A percentile compares a stretch with the other conserved stretches of the same genome.
Evolutionary conservation across 129 eudicot genomes (phyloP).

Genomic region (Arctium lappa): DNA sequence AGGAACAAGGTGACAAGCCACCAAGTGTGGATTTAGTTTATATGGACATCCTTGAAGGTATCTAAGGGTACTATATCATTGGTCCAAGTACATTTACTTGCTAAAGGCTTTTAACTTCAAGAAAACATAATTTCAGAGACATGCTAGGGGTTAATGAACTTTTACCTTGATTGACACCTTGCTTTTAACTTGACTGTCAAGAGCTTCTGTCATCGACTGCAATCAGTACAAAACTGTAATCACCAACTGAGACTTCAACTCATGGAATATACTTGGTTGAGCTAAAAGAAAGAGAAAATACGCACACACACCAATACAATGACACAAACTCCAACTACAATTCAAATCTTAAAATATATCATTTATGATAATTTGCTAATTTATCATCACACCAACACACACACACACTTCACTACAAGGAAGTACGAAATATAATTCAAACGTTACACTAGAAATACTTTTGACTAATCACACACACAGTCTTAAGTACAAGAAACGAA

Average conservation of each 20-base stretch:
- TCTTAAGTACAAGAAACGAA: neutral
- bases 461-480: neutral
- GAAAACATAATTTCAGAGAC: neutral
- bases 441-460: neutral
- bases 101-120: neutral
- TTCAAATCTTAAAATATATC: neutral
- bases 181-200: slow-evolving; percentile 80
- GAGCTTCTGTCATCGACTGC: slow-evolving; percentile 93
- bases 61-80: neutral
- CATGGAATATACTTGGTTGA: neutral
- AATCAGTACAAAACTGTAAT: slow-evolving; percentile 17
- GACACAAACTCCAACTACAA: neutral
- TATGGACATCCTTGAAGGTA: neutral
- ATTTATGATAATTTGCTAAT: neutral
- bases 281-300: neutral
- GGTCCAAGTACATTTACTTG: neutral
- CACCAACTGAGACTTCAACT: slow-evolving; percentile 10
- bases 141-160: neutral
- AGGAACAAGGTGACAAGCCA: neutral
- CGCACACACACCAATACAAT: neutral
- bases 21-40: neutral
- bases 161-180: slow-evolving; percentile 76
- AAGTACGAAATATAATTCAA: neutral
- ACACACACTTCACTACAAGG: neutral
- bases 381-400: neutral